Percentiles rank a stretch among this genome's conserved stretches.
Conservation (phyloP, 257 asterid genomes). For the Solanum paucissectum region DNA sequence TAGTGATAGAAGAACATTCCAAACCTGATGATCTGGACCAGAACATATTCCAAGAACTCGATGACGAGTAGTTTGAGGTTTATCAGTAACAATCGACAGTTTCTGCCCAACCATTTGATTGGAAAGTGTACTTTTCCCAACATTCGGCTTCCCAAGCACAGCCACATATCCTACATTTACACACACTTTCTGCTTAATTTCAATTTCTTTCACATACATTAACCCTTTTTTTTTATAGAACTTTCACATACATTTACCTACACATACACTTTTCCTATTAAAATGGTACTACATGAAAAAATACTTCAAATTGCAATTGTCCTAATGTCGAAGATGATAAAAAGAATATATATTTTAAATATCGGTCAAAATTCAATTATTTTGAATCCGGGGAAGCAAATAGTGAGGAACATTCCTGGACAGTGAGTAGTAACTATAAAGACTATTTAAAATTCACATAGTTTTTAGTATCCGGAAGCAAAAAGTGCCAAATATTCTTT, state of each 20-base stretch:
- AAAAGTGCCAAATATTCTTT: not conserved
- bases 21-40: conserved; percentile 74
- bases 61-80: conserved; percentile 94
- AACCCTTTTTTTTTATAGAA: no score
- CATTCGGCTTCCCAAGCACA: conserved; percentile 89
- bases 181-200: not conserved
- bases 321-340: not conserved
- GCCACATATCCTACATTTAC: conserved; percentile 58
- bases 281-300: not conserved
- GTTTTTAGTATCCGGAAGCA: not conserved
- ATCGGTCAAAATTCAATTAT: not conserved
- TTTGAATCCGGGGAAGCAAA: not conserved
- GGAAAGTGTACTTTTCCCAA: conserved; percentile 88
- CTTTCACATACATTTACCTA: not conserved
- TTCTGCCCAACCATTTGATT: conserved; percentile 93
- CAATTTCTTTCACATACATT: not conserved
- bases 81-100: conserved; percentile 83
- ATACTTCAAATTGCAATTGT: not conserved
- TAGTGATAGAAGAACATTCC: not conserved
- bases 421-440: not conserved
- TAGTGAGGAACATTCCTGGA: not conserved
- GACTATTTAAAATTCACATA: not conserved
- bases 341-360: not conserved
- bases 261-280: not conserved
- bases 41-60: conserved; percentile 91